Evolutionary conservation across 2,329 filamentous ascomycete genomes (phyloP), one percentile per base, ranked within the genome.

Genomic region (Diaporthe citriasiana): DNA sequence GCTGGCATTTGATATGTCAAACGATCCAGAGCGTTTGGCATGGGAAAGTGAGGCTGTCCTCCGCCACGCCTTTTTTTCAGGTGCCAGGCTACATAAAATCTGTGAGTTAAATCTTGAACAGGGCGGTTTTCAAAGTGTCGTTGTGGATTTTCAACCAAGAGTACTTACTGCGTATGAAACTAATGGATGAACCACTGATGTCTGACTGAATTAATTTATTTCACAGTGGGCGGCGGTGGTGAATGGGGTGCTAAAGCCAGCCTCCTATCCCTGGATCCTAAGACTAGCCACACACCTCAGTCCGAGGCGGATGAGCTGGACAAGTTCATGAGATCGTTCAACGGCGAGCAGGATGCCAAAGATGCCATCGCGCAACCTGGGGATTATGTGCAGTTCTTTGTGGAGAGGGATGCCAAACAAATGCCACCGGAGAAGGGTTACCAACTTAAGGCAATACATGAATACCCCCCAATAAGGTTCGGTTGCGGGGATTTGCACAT

Each of bases 241-340:
- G 94, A 94, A 27, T 97, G 94, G 94, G 94, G 94, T 22, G 86
- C 89, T 72, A 97, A 96, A 81, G 91, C 93, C 78, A 94, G 94
- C 0, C 84, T 97, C 0, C 84, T 97, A 4, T 94, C 94, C 8
- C 86, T 97, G 5, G 94, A 97, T 79, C 93, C 94, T 4, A 89
- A 94, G 76, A 87, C 85, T 22, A 85, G 81, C 27, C 89, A 89
- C 77, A 84, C 83, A 12, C 42, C 45, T n/a, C 78, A 81, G 0
- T 80, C 83, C 1, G 86, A 88, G 51, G 84, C 90, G 45, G 86
- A 89, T 27, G 84, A 87, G 69, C 85, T 92, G 77, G 83, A 88
- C 47, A 84, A 82, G 75, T 90, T 91, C 75, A 87, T 90, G 76
- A 83, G 84, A 59, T 85, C 85, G 13, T 86, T 90, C 78, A 79